These are phyloP conservation scores for Wallacemonas rigidus DNA, from an alignment of 208 protist genomes.

Conservation along the genomic window DNA sequence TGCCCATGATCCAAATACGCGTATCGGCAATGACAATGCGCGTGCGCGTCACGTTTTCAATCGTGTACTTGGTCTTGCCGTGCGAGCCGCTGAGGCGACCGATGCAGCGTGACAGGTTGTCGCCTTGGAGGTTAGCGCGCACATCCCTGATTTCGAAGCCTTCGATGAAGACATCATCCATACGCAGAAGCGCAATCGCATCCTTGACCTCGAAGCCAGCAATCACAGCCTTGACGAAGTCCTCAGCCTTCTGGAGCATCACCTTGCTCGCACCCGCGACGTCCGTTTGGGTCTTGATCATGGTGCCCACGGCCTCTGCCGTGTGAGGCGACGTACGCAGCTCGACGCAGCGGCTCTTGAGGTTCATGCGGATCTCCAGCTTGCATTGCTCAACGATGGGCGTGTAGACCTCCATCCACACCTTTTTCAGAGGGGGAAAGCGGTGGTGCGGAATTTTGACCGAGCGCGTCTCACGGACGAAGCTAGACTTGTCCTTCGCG, in stretches of 20 bases:
- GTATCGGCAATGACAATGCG: conserved; percentile 99
- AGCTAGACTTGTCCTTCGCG: conserved; percentile 26
- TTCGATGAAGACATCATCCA: conserved; percentile 99
- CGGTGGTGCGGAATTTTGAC: conserved; percentile 96
- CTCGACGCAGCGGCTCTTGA: conserved; percentile 95
- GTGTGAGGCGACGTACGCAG: conserved; percentile 90
- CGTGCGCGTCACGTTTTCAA: conserved; percentile 99
- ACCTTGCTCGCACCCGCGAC: conserved; percentile 50
- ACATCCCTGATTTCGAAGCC: conserved; percentile 99
- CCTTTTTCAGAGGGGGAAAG: conserved; percentile 97
- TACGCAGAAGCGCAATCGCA: conserved; percentile 98
- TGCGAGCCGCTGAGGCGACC: conserved; percentile 99
- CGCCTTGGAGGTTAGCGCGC: conserved; percentile 88
- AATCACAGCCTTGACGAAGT: conserved; percentile 99
- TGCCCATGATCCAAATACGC: conserved; percentile 98
- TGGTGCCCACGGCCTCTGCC: conserved; percentile 49
- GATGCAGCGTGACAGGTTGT: conserved; percentile 97
- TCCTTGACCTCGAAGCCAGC: conserved; percentile 97
- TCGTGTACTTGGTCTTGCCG: conserved; percentile 99
- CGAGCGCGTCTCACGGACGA: conserved; percentile 72
- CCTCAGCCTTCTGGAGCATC: conserved; percentile 96
- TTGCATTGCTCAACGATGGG: conserved; percentile 99
- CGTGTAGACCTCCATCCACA: conserved; percentile 99
- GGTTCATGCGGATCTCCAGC: conserved; percentile 99
- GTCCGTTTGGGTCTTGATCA: conserved; percentile 18